Conservation (phyloP, 2,329 filamentous ascomycete genomes). For the Trichoderma semiorbis region DNA sequence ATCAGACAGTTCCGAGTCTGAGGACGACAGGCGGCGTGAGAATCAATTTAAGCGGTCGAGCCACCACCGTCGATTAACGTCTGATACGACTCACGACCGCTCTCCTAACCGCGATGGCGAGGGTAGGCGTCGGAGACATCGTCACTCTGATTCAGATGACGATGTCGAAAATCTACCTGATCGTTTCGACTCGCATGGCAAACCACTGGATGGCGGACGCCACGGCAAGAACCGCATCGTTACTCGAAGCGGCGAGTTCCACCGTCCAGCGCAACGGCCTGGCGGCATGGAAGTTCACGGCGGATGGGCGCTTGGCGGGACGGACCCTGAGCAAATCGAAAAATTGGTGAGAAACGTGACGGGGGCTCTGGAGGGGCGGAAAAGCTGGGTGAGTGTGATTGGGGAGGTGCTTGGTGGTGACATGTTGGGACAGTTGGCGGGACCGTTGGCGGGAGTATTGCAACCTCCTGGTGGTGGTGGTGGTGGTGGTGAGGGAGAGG, state of each 20-base stretch:
- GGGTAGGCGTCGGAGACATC: background rate
- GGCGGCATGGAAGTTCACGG: slow-evolving; percentile 39
- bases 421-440: background rate
- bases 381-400: slow-evolving; percentile 27
- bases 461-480: background rate
- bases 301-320: slow-evolving; percentile 44
- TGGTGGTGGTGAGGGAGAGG: background rate
- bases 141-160: slow-evolving; percentile 30
- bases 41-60: slow-evolving; percentile 22
- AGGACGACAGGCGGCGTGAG: slow-evolving; percentile 21
- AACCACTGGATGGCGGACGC: slow-evolving; percentile 33
- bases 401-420: slow-evolving; percentile 24
- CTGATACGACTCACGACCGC: slow-evolving; percentile 35
- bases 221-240: slow-evolving; percentile 29
- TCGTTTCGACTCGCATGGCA: slow-evolving; percentile 45
- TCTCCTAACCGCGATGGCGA: slow-evolving; percentile 23
- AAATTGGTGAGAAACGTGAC: slow-evolving; percentile 32
- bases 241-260: slow-evolving; percentile 42
- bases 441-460: slow-evolving; percentile 2
- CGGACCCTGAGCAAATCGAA: slow-evolving; percentile 41
- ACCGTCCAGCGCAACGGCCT: slow-evolving; percentile 32
- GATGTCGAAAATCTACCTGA: slow-evolving; percentile 43
- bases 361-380: slow-evolving; percentile 28
- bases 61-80: slow-evolving; percentile 28
- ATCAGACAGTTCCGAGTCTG: slow-evolving; percentile 20